Evolutionary conservation across 495 filamentous ascomycete genomes (phyloP), one percentile per base, ranked within the genome.

Genomic region (Hypoxylon lenormandii): DNA sequence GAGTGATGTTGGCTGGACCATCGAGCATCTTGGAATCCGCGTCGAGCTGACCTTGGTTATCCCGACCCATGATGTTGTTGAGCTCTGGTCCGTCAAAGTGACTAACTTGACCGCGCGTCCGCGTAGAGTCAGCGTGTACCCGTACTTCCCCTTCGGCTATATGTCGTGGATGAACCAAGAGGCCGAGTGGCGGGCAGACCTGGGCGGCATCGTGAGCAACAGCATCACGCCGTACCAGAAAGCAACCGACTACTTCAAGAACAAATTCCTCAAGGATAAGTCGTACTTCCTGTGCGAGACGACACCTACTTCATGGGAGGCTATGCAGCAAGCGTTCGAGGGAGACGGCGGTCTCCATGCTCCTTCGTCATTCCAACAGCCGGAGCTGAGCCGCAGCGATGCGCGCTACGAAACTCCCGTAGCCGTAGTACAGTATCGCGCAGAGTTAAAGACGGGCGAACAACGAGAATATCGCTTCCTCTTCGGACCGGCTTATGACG

Each of bases 101-200:
- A 82, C 81, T 45, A 86, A 86, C 66, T 47, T 86, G 19, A 80
- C 81, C 8, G 70, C 65, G 42, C 77, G 76, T 13, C 70, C 76
- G 4, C 78, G 84, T 30, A 79, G 75, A 48, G 70, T 86, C 70
- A 82, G 82, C 70, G 76, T 86, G 47, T 85, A 83, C 50, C 84
- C 84, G 2, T 85, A 85, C 70, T 86, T 86, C 76, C 79, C 82
- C 46, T 81, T 86, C 62, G 84, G 84, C 23, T 85, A 85, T 76
- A 85, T 85, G 82, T 86, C 84, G 33, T 86, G 84, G 84, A 86
- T 86, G 84, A 86, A 85, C 74, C 84, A 86, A 68, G 81, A 80
- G 28, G 84, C 80, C 47, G 81, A 84, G 58, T 86, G 80, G 76
- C 75, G 80, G 36, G 10, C 66, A 15, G 79, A 85, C 18, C 73